Conservation (phyloP, 352 stramenopile species). For the Phytophthora parvispora region DNA sequence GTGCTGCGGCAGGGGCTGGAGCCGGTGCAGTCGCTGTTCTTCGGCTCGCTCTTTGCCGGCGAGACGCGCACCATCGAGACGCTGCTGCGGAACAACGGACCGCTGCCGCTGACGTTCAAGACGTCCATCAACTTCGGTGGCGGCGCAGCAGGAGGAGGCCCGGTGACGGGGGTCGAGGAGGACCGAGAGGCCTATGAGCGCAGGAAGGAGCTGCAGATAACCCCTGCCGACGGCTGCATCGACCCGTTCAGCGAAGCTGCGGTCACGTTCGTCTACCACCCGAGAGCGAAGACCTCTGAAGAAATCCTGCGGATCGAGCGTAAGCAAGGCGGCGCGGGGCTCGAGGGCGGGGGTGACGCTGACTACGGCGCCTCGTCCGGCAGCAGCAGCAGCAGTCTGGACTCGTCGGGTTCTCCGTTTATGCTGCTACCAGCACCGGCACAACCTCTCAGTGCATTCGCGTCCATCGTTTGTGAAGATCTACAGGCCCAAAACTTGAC, state of each 20-base stretch:
- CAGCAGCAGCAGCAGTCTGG: slow-evolving; percentile 1
- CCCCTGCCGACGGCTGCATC: slow-evolving; percentile 62
- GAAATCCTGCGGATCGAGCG: slow-evolving; percentile 35
- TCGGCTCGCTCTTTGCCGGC: slow-evolving; percentile 79
- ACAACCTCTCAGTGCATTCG: slow-evolving; percentile 66
- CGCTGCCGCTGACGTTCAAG: slow-evolving; percentile 71
- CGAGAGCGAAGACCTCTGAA: slow-evolving; percentile 44
- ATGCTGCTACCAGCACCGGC: slow-evolving; percentile 28
- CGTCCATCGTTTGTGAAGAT: slow-evolving; percentile 77
- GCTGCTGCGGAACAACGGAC: slow-evolving; percentile 82
- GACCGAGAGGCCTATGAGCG: slow-evolving; percentile 76
- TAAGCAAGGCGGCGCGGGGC: slow-evolving; percentile 11
- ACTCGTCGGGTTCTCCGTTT: slow-evolving; percentile 23
- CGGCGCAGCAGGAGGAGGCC: neutral
- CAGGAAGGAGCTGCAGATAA: slow-evolving; percentile 75
- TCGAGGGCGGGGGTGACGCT: neutral
- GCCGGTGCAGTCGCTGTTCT: slow-evolving; percentile 62
- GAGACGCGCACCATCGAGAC: slow-evolving; percentile 71
- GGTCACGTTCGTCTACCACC: slow-evolving; percentile 65
- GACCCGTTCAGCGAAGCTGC: slow-evolving; percentile 63
- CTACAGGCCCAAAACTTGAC: slow-evolving; percentile 80
- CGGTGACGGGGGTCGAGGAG: slow-evolving; percentile 40
- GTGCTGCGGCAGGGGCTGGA: slow-evolving; percentile 60
- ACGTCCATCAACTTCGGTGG: slow-evolving; percentile 60
- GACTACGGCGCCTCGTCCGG: neutral